Evolutionary conservation across 208 protist genomes (phyloP).

Genomic region (Acanthamoeba royreba): DNA sequence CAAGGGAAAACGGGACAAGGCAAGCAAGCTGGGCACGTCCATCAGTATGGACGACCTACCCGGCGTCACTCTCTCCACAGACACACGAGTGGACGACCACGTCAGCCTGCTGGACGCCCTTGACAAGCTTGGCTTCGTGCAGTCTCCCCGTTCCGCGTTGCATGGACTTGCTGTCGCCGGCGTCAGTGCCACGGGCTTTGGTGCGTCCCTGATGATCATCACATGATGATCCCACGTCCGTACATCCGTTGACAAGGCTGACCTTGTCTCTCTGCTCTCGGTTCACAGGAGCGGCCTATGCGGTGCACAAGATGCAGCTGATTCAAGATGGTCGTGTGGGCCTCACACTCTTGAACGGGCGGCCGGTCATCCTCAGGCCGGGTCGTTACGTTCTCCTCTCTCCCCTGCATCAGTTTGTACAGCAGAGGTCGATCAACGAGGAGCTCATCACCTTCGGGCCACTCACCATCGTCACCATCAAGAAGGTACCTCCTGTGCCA

Average conservation of each 20-base stretch:
- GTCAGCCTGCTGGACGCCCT: background rate
- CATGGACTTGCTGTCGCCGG: background rate
- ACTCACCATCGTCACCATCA: background rate
- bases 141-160: background rate
- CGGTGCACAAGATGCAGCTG: background rate
- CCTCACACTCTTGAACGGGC: background rate
- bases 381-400: background rate
- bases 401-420: background rate
- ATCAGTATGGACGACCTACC: too few relatives aligned
- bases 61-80: background rate
- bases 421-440: background rate
- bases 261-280: background rate
- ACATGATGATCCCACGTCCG: too few relatives aligned
- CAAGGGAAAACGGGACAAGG: too few relatives aligned
- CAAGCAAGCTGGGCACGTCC: too few relatives aligned
- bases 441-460: background rate
- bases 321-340: background rate
- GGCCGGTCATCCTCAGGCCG: background rate
- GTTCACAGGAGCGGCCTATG: background rate
- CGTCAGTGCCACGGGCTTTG: background rate
- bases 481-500: too few relatives aligned
- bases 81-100: background rate
- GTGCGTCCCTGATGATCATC: too few relatives aligned
- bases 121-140: background rate
- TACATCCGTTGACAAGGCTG: background rate